A percentile compares a stretch with the other conserved stretches of the same genome.
phyloP scores from a whole-genome alignment of 2,329 filamentous ascomycete genomes.

The Botrytis tulipae region DNA sequence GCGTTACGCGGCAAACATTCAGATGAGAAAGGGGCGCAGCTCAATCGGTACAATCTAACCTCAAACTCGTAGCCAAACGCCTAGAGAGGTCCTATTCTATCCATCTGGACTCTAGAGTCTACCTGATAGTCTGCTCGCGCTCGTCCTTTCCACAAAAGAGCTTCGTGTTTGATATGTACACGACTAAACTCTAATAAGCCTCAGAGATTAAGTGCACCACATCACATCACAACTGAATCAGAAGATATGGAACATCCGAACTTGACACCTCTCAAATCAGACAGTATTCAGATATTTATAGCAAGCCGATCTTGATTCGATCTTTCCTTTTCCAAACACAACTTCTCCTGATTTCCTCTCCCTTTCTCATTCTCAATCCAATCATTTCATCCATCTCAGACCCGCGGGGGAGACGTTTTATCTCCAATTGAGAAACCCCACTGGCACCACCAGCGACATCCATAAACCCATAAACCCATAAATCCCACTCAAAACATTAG shows the following conservation, averaged over 20 bases:
- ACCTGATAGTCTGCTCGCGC: background rate
- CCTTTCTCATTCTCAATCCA: background rate
- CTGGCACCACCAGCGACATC: background rate
- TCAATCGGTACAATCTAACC: background rate
- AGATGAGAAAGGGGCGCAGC: constrained; percentile 13
- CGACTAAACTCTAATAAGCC: background rate
- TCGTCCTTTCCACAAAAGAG: background rate
- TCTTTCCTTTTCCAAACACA: background rate
- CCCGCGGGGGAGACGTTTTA: background rate
- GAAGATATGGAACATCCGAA: background rate
- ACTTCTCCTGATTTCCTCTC: background rate
- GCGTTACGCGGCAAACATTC: constrained; percentile 13
- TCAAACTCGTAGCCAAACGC: constrained; percentile 6
- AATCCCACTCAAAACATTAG: background rate
- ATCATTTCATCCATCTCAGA: background rate
- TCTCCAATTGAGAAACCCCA: background rate
- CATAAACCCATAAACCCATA: background rate
- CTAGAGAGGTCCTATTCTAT: background rate
- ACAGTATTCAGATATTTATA: constrained; percentile 12
- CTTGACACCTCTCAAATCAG: background rate
- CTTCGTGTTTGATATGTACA: constrained; percentile 8
- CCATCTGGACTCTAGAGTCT: background rate
- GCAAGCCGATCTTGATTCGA: background rate
- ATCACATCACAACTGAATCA: background rate
- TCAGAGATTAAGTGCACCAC: background rate